A percentile compares a stretch with the other conserved stretches of the same genome.
Conservation (phyloP, 2,329 filamentous ascomycete species). For the Phialemoniopsis sp. region DNA sequence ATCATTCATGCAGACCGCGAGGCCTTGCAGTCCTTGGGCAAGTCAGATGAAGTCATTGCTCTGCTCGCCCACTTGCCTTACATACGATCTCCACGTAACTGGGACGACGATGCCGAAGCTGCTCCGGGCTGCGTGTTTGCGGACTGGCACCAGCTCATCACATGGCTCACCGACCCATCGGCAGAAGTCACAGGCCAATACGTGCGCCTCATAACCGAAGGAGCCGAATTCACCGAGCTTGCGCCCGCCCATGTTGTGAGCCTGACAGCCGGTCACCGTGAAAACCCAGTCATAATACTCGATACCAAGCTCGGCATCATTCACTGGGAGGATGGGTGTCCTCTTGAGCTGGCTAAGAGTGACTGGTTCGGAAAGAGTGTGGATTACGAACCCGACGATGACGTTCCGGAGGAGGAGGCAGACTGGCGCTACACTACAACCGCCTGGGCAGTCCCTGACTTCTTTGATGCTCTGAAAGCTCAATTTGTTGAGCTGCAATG, state of each 20-base stretch:
- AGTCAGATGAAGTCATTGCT: slow-evolving; percentile 16
- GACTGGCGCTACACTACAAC: slow-evolving; percentile 15
- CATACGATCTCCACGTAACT: neutral
- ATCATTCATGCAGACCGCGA: slow-evolving; percentile 11
- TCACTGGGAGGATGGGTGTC: slow-evolving; percentile 6
- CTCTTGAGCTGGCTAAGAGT: slow-evolving; percentile 1
- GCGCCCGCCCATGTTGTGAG: slow-evolving; percentile 8
- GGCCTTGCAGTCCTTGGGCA: slow-evolving; percentile 12
- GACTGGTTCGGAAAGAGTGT: slow-evolving; percentile 4
- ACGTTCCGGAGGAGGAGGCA: slow-evolving; percentile 14
- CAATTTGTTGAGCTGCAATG: slow-evolving; percentile 14
- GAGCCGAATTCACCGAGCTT: slow-evolving; percentile 3
- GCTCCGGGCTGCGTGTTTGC: slow-evolving; percentile 4
- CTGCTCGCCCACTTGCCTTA: slow-evolving; percentile 22
- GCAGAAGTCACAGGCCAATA: neutral
- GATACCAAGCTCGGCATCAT: slow-evolving; percentile 9
- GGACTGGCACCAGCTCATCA: neutral
- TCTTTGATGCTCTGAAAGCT: slow-evolving; percentile 18
- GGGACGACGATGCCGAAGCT: slow-evolving; percentile 3
- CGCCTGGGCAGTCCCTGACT: slow-evolving; percentile 18
- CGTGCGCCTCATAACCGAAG: neutral
- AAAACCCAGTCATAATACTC: slow-evolving; percentile 6
- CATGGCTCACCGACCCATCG: neutral
- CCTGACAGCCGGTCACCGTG: slow-evolving; percentile 2
- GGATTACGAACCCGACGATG: slow-evolving; percentile 13